These are phyloP conservation scores for Cerioporus squamosus DNA, from an alignment of 1,284 basidiomycete species.

Conservation along the genomic window DNA sequence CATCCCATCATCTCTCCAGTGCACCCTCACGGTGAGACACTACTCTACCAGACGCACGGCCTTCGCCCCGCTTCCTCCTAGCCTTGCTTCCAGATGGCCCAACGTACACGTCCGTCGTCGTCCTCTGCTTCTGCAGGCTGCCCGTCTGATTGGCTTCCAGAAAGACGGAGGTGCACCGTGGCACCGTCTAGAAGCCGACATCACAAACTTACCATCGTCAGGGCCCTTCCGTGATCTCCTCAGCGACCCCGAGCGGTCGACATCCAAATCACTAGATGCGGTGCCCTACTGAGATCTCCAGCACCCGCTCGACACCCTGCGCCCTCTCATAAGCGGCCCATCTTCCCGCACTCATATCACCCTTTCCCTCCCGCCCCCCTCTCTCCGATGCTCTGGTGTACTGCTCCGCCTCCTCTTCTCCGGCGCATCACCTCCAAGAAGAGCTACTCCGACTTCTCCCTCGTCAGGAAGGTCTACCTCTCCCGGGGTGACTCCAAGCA, in stretches of 20 bases:
- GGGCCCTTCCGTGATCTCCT: too few species aligned
- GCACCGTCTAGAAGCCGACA: too few species aligned
- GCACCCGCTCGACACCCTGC: conserved; percentile 7
- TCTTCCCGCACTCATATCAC: conserved; percentile 21
- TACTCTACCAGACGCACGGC: too few species aligned
- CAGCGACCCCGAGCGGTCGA: not conserved
- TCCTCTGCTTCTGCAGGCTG: too few species aligned
- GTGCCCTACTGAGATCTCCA: conserved; percentile 10
- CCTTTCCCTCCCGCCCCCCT: conserved; percentile 2
- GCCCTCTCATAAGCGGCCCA: conserved; percentile 7
- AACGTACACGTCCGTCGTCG: not conserved
- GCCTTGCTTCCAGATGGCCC: not conserved
- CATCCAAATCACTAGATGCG: conserved; percentile 20
- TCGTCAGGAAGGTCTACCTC: conserved; percentile 5
- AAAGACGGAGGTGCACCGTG: too few species aligned
- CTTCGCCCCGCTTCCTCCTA: too few species aligned
- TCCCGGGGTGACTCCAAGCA: conserved; percentile 17
- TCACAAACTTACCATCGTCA: too few species aligned
- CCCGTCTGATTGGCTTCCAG: too few species aligned
- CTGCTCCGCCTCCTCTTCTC: conserved; percentile 5
- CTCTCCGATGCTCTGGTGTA: conserved; percentile 14
- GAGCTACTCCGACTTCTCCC: conserved; percentile 16
- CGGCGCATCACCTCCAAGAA: conserved; percentile 15
- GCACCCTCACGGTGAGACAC: too few species aligned
- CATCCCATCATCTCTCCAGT: too few species aligned